Base-by-base conservation (phyloP, 208 protist genomes). In the Spongospora subterranea region DNA sequence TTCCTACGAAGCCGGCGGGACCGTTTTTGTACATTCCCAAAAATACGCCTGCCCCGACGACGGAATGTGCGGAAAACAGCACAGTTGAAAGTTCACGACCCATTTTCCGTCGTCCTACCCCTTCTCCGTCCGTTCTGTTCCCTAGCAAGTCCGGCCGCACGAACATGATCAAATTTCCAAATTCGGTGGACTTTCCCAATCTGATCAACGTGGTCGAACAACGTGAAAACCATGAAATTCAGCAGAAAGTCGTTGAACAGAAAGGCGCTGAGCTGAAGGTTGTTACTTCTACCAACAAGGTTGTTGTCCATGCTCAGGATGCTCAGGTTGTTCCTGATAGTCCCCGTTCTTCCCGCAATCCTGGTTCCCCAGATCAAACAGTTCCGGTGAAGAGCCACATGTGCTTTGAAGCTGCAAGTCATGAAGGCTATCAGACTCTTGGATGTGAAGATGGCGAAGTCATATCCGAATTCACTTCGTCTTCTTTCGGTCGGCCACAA, bases 401-500 rank as follows among this genome's bases (percentile, higher is more conserved):
- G 71, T 82, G 71, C 71, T 82, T 82, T 43, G 71, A 82, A 43
- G 6, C 17, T 43, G 17, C 6, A 43, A 39, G 17, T 45, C 35
- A 13, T 43, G 71, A 82, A 35, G 17, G 40, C 71, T 39, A 45
- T n/a, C 71, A 82, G 71, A 82, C 71, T 35, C 71, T 82, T 35
- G 71, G 71, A 6, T 82, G 71, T 43, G 71, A 82, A 6, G 71
- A 82, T 43, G 71, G 71, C 6, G 71, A 6, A 35, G 71, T 82
- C 13, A 82, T 82, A 6, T 6, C 35, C 71, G 6, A 6, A n/a
- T 6, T 82, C 71, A 39, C n/a, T 6, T 82, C 71, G 71, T 39
- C 71, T 6, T 45, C 71, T 6, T 82, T 82, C 71, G 71, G 71
- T n/a, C 71, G n/a, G n/a, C 71, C 71, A 43, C 71, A 82, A 20